Conservation (phyloP, 805 yeast species). For the Metschnikowia drakensbergensis region DNA sequence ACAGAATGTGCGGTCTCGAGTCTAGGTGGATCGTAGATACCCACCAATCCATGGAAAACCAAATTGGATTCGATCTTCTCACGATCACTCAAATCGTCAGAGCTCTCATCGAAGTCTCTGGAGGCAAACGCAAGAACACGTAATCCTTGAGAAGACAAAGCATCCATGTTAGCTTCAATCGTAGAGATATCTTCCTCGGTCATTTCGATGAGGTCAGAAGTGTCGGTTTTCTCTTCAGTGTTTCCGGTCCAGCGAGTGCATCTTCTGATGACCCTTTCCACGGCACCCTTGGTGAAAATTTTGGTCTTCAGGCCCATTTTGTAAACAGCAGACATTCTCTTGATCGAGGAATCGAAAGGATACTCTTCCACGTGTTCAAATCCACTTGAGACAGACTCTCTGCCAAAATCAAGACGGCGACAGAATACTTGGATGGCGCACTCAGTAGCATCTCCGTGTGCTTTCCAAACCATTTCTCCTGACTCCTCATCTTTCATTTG, state of each 20-base stretch:
- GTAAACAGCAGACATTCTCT: slow-evolving; percentile 19
- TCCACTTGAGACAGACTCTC: slow-evolving; percentile 24
- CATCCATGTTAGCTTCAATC: slow-evolving; percentile 20
- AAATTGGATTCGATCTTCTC: slow-evolving; percentile 18
- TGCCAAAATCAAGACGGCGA: slow-evolving; percentile 15
- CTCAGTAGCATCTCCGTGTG: slow-evolving; percentile 22
- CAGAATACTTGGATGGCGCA: slow-evolving; percentile 21
- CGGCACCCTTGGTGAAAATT: slow-evolving; percentile 21
- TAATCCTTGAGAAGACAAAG: slow-evolving; percentile 19
- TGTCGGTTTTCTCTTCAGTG: slow-evolving; percentile 17
- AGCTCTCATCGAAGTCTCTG: slow-evolving; percentile 11
- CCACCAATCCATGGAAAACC: slow-evolving; percentile 20
- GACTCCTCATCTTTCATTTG: slow-evolving; percentile 41
- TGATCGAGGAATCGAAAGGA: slow-evolving; percentile 20
- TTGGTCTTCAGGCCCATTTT: slow-evolving; percentile 10
- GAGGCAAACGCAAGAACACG: slow-evolving; percentile 21
- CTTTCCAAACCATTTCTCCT: slow-evolving; percentile 26
- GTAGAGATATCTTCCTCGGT: slow-evolving; percentile 15
- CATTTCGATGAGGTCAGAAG: slow-evolving; percentile 14
- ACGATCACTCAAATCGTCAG: slow-evolving; percentile 16
- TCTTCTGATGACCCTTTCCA: slow-evolving; percentile 17
- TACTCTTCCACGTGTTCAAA: slow-evolving; percentile 17
- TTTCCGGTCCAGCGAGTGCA: slow-evolving; percentile 19
- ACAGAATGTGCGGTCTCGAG: slow-evolving; percentile 19
- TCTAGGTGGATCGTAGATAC: slow-evolving; percentile 22